These are phyloP conservation scores for Flaveria linearis DNA, from an alignment of 129 eudicot species.

Conservation along the genomic window DNA sequence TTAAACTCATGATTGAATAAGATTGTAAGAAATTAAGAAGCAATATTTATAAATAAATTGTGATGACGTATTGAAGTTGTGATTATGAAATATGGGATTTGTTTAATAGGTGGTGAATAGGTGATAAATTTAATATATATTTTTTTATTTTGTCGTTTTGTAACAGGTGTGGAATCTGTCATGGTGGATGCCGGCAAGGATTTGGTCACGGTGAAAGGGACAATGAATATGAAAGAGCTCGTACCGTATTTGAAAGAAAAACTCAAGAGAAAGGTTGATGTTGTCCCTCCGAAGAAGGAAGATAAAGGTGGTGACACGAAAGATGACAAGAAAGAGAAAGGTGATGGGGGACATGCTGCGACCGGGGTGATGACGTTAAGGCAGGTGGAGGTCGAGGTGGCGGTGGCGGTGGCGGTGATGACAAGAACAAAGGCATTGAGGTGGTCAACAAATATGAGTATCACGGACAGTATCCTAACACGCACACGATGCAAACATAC, in stretches of 20 bases:
- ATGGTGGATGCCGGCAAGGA: slow-evolving; percentile 42
- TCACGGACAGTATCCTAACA: slow-evolving; percentile 38
- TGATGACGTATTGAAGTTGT: slow-evolving; percentile 22
- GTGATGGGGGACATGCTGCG: slow-evolving; percentile 34
- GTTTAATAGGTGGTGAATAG: slow-evolving; percentile 3
- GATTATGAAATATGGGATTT: background rate
- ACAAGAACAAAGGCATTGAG: slow-evolving; percentile 37
- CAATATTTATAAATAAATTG: background rate
- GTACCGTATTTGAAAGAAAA: slow-evolving; percentile 47
- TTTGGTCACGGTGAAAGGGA: slow-evolving; percentile 52
- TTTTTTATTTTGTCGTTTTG: slow-evolving; percentile 6
- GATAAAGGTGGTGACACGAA: slow-evolving; percentile 36
- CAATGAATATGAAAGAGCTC: slow-evolving; percentile 56
- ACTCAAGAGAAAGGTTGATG: slow-evolving; percentile 47
- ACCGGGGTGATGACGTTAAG: slow-evolving; percentile 26
- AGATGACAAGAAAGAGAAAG: slow-evolving; percentile 36
- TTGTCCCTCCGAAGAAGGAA: slow-evolving; percentile 54
- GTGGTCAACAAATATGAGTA: slow-evolving; percentile 57
- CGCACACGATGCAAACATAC: slow-evolving; percentile 38
- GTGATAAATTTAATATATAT: background rate
- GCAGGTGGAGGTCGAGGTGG: slow-evolving; percentile 13
- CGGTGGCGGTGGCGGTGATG: slow-evolving; percentile 34
- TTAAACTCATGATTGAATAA: background rate
- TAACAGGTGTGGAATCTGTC: slow-evolving; percentile 55
- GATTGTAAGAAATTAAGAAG: background rate